Evolutionary conservation across 2,329 filamentous ascomycete genomes (phyloP).

Genomic region (Paraconiothyrium brasiliense): DNA sequence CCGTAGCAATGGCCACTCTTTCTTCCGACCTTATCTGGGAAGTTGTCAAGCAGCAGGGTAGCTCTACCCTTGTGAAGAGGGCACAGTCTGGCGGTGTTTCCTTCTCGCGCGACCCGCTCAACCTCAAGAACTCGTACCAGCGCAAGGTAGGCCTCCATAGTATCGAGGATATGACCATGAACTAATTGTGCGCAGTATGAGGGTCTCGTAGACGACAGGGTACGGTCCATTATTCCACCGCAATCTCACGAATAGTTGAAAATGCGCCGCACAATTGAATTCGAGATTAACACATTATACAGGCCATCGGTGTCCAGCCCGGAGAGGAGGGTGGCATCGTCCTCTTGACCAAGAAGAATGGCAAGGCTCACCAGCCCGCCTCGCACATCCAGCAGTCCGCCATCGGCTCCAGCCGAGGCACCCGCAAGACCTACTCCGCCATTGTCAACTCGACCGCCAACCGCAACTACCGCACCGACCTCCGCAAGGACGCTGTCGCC

Average conservation of each 20-base stretch:
- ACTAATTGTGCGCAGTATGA: conserved; percentile 70
- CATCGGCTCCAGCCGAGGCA: conserved; percentile 76
- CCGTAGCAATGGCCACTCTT: conserved; percentile 67
- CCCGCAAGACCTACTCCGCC: conserved; percentile 88
- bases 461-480: conserved; percentile 76
- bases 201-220: conserved; percentile 94
- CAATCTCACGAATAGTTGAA: conserved; percentile 18
- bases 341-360: conserved; percentile 85
- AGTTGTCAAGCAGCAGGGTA: conserved; percentile 84
- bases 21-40: conserved; percentile 95
- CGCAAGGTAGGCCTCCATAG: conserved; percentile 74
- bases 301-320: conserved; percentile 84
- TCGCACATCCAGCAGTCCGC: conserved; percentile 70
- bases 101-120: conserved; percentile 94
- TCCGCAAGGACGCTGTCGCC: conserved; percentile 73
- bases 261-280: neutral
- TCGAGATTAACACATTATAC: conserved; percentile 13
- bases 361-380: conserved; percentile 76
- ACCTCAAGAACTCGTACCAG: conserved; percentile 89
- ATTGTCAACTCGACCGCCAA: conserved; percentile 85
- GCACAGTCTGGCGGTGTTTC: conserved; percentile 79
- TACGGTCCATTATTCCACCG: conserved; percentile 54
- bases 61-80: conserved; percentile 93
- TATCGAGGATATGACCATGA: conserved; percentile 18
- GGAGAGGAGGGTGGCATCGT: conserved; percentile 81